Evolutionary conservation across 768 basidiomycete species (phyloP), one percentile per base, ranked within the genome.

Genomic region (Hygrocybe punicea): DNA sequence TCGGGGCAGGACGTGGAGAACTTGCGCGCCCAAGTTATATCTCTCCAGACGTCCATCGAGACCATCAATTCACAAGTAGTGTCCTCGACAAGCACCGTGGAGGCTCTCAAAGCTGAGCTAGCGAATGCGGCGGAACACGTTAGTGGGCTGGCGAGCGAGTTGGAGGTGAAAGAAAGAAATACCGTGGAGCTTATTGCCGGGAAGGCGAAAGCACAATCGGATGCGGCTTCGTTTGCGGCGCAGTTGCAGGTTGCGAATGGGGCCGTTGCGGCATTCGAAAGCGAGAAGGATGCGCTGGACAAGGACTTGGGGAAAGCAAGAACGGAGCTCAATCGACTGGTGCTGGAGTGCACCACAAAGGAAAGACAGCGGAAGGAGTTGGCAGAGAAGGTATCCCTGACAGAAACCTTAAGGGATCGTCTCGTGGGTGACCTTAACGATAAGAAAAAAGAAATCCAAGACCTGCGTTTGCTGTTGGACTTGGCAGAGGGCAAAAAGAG

Each of bases 401-500:
- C 46, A 4, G 24, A 51, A 29, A 34, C 25, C 14, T 14, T 17
- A 5, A 3, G 50, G 5, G 50, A 48, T 25, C n/a, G 46, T 48
- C 50, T 51, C 16, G 19, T 66, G 17, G 53, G 36, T 29, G 49
- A 46, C 29, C 48, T 55, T 33, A 44, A 55, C 21, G 51, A 39
- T 16, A 54, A 61, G 8, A 3, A 34, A 25, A 35, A n/a, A 6
- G 50, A 24, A 17, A 61, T 64, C 25, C 59, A 37, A 53, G 56
- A 55, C 7, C 25, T 51, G n/a, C 25, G 29, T 23, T 33, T 7
- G 10, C 14, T 17, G 50, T 29, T 51, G 14, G 50, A 33, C n/a
- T 16, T 4, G 11, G 50, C 25, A 29, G 29, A 51, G 33, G 34
- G 10, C 25, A 51, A 35, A 23, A 25, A 4, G 17, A 3, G n/a